phyloP scores from a whole-genome alignment of 805 yeast species.

The Limtongia smithiae region DNA sequence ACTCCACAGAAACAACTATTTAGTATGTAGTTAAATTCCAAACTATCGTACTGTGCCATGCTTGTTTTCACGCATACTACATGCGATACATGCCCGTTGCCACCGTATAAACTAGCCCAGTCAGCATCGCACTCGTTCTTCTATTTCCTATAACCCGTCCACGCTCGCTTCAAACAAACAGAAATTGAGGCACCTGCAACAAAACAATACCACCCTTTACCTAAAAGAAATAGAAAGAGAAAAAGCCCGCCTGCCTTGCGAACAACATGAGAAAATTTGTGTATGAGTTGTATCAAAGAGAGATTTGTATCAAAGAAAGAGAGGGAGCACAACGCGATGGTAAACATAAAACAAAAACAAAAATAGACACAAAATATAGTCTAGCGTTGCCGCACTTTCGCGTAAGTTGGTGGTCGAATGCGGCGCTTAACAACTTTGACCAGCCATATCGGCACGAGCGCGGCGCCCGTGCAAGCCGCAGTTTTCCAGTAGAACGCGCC shows the following conservation, averaged over 20 bases:
- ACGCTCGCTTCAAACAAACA: no score
- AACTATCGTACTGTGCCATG: no score
- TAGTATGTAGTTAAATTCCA: no score
- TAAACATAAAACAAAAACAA: neutral
- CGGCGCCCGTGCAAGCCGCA: constrained; percentile 57
- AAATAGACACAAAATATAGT: neutral
- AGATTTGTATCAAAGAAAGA: neutral
- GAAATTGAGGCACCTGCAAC: no score
- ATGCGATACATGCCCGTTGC: no score
- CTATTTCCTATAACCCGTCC: no score
- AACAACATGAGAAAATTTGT: neutral
- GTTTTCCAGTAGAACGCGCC: constrained; percentile 67
- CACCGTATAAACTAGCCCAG: no score
- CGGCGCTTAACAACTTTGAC: constrained; percentile 69
- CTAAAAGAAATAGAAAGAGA: neutral
- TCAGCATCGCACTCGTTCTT: no score
- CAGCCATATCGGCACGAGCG: constrained; percentile 87
- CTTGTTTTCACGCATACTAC: no score
- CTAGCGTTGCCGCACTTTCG: constrained; percentile 76
- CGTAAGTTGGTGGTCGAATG: constrained; percentile 90
- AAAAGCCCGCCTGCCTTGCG: neutral
- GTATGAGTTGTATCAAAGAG: no score
- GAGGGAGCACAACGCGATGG: neutral
- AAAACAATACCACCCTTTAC: no score
- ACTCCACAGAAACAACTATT: no score